phyloP scores from a whole-genome alignment of 108 stramenopile genomes.

The Aurantiochytrium sp. region DNA sequence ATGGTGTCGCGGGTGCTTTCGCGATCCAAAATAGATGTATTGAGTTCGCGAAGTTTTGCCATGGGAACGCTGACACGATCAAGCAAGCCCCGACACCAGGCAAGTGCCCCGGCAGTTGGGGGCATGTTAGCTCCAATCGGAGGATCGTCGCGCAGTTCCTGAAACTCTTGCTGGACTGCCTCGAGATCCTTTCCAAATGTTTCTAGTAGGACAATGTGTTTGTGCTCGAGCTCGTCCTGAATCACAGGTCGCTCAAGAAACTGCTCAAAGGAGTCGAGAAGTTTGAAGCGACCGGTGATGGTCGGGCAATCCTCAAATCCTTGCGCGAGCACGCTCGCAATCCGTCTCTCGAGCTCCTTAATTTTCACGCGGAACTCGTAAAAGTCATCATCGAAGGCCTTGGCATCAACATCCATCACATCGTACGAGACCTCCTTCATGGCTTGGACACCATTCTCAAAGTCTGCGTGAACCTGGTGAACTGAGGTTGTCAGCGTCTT shows the following conservation, averaged over 20 bases:
- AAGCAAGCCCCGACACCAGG: constrained; percentile 38
- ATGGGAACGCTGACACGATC: constrained; percentile 35
- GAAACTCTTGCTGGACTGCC: constrained; percentile 28
- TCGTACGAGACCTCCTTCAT: constrained; percentile 29
- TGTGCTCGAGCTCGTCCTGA: constrained; percentile 39
- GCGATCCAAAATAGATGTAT: constrained; percentile 31
- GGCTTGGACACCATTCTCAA: constrained; percentile 18
- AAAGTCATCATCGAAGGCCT: constrained; percentile 39
- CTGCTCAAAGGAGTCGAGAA: constrained; percentile 38
- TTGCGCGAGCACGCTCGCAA: constrained; percentile 31
- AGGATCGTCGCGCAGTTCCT: constrained; percentile 12
- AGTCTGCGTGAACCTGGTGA: constrained; percentile 29
- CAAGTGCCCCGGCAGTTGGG: constrained; percentile 41
- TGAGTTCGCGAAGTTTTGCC: constrained; percentile 30
- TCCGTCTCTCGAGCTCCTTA: constrained; percentile 36
- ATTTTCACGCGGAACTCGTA: constrained; percentile 35
- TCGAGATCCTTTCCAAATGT: constrained; percentile 20
- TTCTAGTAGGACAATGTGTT: constrained; percentile 27
- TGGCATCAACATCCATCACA: constrained; percentile 26
- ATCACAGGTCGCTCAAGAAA: constrained; percentile 28
- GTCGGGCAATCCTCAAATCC: constrained; percentile 42
- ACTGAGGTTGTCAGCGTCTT: constrained; percentile 39
- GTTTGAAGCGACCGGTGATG: constrained; percentile 28
- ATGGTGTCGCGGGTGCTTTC: constrained; percentile 39
- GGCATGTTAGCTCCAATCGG: constrained; percentile 33